Evolutionary conservation across 202 grass and related monocot species (phyloP), one percentile per base, ranked within the genome.

Genomic region (Hordeum pubiflorum): DNA sequence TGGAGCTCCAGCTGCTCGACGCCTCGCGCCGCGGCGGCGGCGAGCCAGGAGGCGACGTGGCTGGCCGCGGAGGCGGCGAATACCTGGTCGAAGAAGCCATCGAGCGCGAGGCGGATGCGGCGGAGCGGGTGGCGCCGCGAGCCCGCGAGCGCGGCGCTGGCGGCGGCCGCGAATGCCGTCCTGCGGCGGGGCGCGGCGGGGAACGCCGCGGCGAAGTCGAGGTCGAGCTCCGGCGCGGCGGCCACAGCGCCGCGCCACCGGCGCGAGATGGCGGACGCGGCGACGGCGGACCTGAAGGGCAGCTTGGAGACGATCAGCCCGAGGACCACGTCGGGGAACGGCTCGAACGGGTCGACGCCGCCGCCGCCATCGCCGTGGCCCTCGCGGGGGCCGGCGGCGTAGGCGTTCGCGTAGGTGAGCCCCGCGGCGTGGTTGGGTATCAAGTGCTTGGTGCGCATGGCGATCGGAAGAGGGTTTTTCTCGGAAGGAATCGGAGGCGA

Each of bases 381-480:
- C 0, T 66, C 38, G 73, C 87, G 73, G 43, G 41, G 2, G 66
- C 58, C 37, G 82, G 48, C 4, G 73, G 66, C 29, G 78, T 39
- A 78, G 14, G 57, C 75, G 63, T 54, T 36, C 10, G 79, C 84
- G 84, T 87, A 87, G 64, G 84, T 76, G 77, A 84, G 81, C 4
- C 81, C 84, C 14, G 56, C 48, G 27, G 85, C 65, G 48, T 84
- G 38, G 81, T 84, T 57, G 34, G 89, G 89, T 79, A 90, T 84
- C 70, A 90, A 64, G 63, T 90, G 89, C 48, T 81, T 90, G 81
- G 89, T 90, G 22, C 85, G 84, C 89, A 90, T 90, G 43, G 56
- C 21, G 68, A 72, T 72, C 26, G 13, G 40, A 32, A 10, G 69
- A 48, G 40, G 67, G 18, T 24, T 48, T 52, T 52, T 18, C 14